These are phyloP conservation scores for Datisca glomerata DNA, from an alignment of 306 rosid species.

Conservation along the genomic window DNA sequence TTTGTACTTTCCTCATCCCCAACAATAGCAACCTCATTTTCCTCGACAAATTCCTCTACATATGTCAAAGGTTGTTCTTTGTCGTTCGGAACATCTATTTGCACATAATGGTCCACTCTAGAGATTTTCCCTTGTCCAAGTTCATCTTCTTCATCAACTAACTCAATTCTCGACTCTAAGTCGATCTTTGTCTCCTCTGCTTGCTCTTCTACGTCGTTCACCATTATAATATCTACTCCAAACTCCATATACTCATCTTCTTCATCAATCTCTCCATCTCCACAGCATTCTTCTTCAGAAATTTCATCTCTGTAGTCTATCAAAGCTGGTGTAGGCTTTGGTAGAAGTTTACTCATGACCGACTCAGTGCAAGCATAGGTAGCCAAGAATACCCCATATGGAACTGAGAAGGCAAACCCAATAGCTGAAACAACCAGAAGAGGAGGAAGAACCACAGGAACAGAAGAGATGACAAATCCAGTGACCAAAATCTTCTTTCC, in stretches of 20 bases:
- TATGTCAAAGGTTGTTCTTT: too few species aligned
- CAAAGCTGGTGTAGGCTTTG: conserved; percentile 15
- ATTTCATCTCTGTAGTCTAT: background rate
- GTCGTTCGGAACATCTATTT: too few species aligned
- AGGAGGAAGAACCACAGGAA: conserved; percentile 59
- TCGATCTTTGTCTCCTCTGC: conserved; percentile 9
- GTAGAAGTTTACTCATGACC: conserved; percentile 55
- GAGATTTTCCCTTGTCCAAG: background rate
- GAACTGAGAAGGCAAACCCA: conserved; percentile 55
- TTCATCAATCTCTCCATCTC: conserved; percentile 5
- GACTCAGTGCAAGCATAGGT: conserved; percentile 42
- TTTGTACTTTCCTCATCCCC: background rate
- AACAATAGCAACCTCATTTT: conserved; percentile 3
- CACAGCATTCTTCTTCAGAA: conserved; percentile 7
- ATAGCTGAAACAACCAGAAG: conserved; percentile 51
- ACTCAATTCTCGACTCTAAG: conserved; percentile 11
- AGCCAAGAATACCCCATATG: conserved; percentile 45
- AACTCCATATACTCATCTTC: too few species aligned
- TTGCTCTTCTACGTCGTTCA: conserved; percentile 3
- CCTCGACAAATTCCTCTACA: background rate
- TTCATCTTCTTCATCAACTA: conserved; percentile 7
- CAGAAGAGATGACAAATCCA: conserved; percentile 43
- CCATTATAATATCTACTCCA: conserved; percentile 5
- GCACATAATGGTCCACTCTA: too few species aligned
- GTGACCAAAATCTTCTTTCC: conserved; percentile 50